These are phyloP conservation scores for Clonostachys byssicola DNA, from an alignment of 2,329 filamentous ascomycete genomes.

Conservation along the genomic window DNA sequence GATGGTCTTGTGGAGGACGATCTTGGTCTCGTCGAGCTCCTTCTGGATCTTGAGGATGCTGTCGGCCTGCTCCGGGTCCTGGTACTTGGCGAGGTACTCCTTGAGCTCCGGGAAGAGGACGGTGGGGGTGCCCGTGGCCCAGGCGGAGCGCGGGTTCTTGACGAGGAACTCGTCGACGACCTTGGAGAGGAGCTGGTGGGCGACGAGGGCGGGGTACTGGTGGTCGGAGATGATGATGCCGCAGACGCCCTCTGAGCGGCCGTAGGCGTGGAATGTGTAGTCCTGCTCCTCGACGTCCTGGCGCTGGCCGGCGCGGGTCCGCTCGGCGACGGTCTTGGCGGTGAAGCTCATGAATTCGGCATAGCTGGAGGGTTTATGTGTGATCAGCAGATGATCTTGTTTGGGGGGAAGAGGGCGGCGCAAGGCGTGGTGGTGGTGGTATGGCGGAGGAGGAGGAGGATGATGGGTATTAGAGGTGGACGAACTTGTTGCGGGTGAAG, in stretches of 20 bases:
- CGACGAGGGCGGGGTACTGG: conserved; percentile 72
- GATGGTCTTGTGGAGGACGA: conserved; percentile 95
- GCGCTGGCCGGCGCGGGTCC: conserved; percentile 74
- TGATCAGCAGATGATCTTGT: neutral
- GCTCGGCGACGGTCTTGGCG: conserved; percentile 81
- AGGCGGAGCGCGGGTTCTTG: conserved; percentile 68
- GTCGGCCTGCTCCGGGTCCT: conserved; percentile 85
- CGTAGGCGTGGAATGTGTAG: conserved; percentile 76
- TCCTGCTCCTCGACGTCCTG: conserved; percentile 83
- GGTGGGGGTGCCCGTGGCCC: conserved; percentile 48
- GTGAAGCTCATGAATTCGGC: conserved; percentile 77
- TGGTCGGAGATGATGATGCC: conserved; percentile 76
- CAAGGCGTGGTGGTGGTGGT: neutral
- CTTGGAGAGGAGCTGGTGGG: conserved; percentile 83
- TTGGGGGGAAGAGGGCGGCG: neutral
- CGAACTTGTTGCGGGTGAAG: conserved; percentile 71
- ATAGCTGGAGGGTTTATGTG: conserved; percentile 22
- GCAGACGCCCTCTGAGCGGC: conserved; percentile 68
- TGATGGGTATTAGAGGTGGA: conserved; percentile 5
- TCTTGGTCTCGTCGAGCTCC: conserved; percentile 96
- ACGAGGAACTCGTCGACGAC: conserved; percentile 82
- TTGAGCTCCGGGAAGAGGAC: conserved; percentile 70
- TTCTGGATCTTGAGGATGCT: conserved; percentile 94
- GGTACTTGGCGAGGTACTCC: conserved; percentile 70
- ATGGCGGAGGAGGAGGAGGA: conserved; percentile 4